These are phyloP conservation scores for Conticribra guillardii DNA, from an alignment of 108 stramenopile species.

Conservation along the genomic window DNA sequence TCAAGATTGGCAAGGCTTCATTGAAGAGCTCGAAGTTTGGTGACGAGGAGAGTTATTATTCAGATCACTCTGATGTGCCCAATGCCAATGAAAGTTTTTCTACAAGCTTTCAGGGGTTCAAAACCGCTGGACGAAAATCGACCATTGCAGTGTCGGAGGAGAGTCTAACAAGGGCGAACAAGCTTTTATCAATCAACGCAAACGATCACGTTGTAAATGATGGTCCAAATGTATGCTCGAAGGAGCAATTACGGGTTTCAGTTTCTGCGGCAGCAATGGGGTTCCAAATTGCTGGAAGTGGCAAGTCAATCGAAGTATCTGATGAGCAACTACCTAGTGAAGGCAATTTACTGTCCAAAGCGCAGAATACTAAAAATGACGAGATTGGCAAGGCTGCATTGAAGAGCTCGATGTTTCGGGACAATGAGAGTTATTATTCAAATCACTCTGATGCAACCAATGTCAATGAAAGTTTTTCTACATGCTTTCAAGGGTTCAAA, in stretches of 20 bases:
- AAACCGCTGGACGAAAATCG: constrained; percentile 15
- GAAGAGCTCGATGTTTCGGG: no score
- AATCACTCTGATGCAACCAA: background rate
- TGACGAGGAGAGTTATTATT: no score
- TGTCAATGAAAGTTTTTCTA: constrained; percentile 2
- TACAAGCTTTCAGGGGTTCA: constrained; percentile 1
- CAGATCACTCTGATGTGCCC: background rate
- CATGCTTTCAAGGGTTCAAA: constrained; percentile 1
- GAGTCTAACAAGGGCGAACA: constrained; percentile 6
- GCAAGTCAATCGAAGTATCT: constrained; percentile 34
- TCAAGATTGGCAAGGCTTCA: no score
- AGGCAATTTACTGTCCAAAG: constrained; percentile 24
- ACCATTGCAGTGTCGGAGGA: constrained; percentile 36
- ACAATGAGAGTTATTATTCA: no score
- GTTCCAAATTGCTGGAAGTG: constrained; percentile 57
- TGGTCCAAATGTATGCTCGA: no score
- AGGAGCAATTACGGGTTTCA: background rate
- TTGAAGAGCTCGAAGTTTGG: no score
- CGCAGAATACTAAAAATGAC: background rate
- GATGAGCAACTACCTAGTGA: constrained; percentile 40
- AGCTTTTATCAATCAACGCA: no score
- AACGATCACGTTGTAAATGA: no score
- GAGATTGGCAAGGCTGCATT: no score
- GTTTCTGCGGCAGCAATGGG: background rate
- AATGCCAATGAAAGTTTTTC: background rate